These are phyloP conservation scores for Casuarina cunninghamiana DNA, from an alignment of 306 rosid species.

Conservation along the genomic window DNA sequence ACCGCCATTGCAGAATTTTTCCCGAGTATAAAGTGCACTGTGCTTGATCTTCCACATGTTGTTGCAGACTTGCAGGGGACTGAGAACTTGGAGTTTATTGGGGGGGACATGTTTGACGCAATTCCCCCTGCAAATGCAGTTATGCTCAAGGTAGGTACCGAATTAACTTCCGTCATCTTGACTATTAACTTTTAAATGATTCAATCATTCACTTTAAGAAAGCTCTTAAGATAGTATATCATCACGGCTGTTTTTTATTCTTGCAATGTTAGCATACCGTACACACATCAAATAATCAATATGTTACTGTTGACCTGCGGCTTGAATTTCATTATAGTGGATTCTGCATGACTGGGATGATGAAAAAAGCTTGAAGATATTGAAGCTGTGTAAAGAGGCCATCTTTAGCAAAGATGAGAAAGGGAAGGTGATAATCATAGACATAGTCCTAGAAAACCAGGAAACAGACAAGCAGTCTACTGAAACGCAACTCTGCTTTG, in stretches of 20 bases:
- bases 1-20: conserved; percentile 26
- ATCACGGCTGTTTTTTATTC: no score
- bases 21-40: conserved; percentile 30
- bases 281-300: no score
- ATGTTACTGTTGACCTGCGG: no score
- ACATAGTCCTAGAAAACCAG: conserved; percentile 3
- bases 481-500: conserved; percentile 26
- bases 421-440: conserved; percentile 36
- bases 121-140: conserved; percentile 34
- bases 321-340: conserved; percentile 20
- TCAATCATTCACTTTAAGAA: no score
- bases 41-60: conserved; percentile 37
- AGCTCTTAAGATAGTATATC: no score
- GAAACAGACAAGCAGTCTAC: conserved; percentile 4
- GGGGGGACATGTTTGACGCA: conserved; percentile 32
- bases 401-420: conserved; percentile 18
- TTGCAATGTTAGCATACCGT: no score
- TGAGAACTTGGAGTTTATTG: conserved; percentile 12
- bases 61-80: conserved; percentile 10
- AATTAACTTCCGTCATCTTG: no score
- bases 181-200: no score
- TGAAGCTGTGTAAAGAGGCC: conserved; percentile 33
- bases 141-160: conserved; percentile 26
- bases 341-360: conserved; percentile 41
- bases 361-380: conserved; percentile 25